Conservation (phyloP, 352 stramenopile genomes). For the Pythium dissimile region DNA sequence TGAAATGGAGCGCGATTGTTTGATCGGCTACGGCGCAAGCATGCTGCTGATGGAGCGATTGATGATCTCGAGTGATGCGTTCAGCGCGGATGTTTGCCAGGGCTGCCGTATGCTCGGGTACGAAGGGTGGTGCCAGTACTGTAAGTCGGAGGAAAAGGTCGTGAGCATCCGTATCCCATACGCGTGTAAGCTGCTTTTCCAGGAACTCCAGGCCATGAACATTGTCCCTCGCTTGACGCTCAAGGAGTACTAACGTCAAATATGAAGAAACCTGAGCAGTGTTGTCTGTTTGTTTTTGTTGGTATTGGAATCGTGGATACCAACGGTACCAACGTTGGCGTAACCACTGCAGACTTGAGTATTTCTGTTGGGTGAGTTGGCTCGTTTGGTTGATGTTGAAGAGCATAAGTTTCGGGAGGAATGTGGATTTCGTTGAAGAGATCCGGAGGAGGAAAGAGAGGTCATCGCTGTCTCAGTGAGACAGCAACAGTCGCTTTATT, state of each 20-base stretch:
- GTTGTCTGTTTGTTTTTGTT: neutral
- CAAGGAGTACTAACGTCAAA: constrained; percentile 83
- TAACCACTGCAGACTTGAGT: no score
- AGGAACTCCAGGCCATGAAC: constrained; percentile 99
- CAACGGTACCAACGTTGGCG: no score
- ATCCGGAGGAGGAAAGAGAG: no score
- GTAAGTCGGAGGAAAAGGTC: constrained; percentile 97
- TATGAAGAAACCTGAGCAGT: neutral
- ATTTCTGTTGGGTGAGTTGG: no score
- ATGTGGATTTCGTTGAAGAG: no score
- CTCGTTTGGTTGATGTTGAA: no score
- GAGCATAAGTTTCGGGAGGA: no score
- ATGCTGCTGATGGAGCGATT: constrained; percentile 99
- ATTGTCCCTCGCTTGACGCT: constrained; percentile 97
- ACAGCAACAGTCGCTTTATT: no score
- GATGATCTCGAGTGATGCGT: constrained; percentile 99
- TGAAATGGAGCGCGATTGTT: constrained; percentile 99
- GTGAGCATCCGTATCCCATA: constrained; percentile 98
- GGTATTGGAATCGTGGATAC: neutral
- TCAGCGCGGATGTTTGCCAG: constrained; percentile 98
- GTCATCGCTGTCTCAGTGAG: no score
- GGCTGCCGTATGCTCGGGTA: constrained; percentile 97
- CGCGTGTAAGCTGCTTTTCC: constrained; percentile 98
- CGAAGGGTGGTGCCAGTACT: constrained; percentile 98
- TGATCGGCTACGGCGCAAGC: constrained; percentile 99